A percentile compares a stretch with the other conserved stretches of the same genome.
Conservation (phyloP, 768 basidiomycete genomes). For the Pleurotus pulmonarius region DNA sequence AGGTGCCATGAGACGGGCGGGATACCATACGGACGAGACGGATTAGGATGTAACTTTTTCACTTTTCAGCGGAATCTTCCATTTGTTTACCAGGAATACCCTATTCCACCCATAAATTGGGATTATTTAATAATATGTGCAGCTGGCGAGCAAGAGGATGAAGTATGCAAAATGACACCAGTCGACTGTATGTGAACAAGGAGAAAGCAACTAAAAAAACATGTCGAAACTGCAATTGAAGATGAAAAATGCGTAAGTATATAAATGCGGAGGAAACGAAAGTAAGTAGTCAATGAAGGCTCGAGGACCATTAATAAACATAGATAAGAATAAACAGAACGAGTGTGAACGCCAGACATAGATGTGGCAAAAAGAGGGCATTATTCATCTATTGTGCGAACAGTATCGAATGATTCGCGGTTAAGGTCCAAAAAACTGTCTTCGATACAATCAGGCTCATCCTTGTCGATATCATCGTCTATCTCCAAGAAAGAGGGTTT, state of each 20-base stretch:
- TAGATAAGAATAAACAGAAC: slow-evolving; percentile 12
- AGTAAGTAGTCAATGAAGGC: slow-evolving; percentile 4
- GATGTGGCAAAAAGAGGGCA: not conserved
- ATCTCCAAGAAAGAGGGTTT: slow-evolving; percentile 77
- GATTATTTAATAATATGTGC: slow-evolving; percentile 1
- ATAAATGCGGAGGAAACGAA: not conserved
- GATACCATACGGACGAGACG: slow-evolving; percentile 85
- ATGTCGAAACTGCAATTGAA: not conserved
- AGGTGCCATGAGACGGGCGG: slow-evolving; percentile 83
- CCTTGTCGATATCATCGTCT: slow-evolving; percentile 42
- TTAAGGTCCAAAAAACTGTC: slow-evolving; percentile 51
- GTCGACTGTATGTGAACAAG: not conserved
- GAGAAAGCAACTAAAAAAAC: slow-evolving; percentile 4
- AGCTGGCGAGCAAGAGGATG: not conserved
- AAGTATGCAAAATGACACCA: not conserved
- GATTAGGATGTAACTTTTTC: slow-evolving; percentile 34
- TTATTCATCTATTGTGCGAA: slow-evolving; percentile 25
- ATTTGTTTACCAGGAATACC: slow-evolving; percentile 1
- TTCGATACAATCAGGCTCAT: slow-evolving; percentile 16
- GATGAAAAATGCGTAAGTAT: not conserved
- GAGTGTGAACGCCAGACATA: not conserved
- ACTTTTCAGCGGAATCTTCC: slow-evolving; percentile 11
- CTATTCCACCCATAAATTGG: slow-evolving; percentile 4
- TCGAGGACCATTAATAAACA: slow-evolving; percentile 9
- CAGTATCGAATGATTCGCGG: slow-evolving; percentile 48